Base-by-base conservation (phyloP, 129 eudicot genomes). In the Kitagawia praeruptora region DNA sequence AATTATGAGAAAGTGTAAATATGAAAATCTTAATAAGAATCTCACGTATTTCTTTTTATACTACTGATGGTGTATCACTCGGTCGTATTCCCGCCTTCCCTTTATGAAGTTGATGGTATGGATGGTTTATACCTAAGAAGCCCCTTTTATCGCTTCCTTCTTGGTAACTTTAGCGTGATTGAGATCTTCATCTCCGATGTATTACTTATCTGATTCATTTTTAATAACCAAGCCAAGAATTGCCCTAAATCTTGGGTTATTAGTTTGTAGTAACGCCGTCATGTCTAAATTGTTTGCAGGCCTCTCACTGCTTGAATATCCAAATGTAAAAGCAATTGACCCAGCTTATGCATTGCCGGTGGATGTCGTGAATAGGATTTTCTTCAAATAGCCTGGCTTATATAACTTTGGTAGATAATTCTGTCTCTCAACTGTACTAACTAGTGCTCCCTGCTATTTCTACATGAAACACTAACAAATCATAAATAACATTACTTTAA, bases 311-410 rank as follows among this genome's bases (percentile, higher is more conserved):
- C 91, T 93, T 5, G 97, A 93, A 76, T 93, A 91, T 82, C 93
- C 93, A 0, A 91, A 96, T 71, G 21, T 93, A 51, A 93, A 89
- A 77, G 91, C 97, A 18, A 87, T 89, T 61, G 97, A 93, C 83
- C 97, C 98, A 3, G 97, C 96, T 80, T 91, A 93, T 78, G 97
- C 97, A 5, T 80, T 93, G 86, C 98, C 98, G 4, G 91, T 91
- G 79, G 98, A 93, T 51, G 89, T 91, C 19, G 85, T 93, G 11
- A 88, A 93, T 74, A 88, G 87, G 87, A 85, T 93, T 81, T 81
- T 93, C 81, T 70, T 78, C n/a, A 80, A 64, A 21, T 54, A 54
- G 27, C 64, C 21, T 54, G 64, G 9, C 28, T 4, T 18, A 31
- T 31, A 0, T 31, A 31, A 31, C 34, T 0, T 1, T 31, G 34